Percentiles rank a stretch among this genome's conserved stretches.
These are phyloP conservation scores for Musa acuminata DNA, from an alignment of 176 grass and related monocot genomes.

Conservation along the genomic window DNA sequence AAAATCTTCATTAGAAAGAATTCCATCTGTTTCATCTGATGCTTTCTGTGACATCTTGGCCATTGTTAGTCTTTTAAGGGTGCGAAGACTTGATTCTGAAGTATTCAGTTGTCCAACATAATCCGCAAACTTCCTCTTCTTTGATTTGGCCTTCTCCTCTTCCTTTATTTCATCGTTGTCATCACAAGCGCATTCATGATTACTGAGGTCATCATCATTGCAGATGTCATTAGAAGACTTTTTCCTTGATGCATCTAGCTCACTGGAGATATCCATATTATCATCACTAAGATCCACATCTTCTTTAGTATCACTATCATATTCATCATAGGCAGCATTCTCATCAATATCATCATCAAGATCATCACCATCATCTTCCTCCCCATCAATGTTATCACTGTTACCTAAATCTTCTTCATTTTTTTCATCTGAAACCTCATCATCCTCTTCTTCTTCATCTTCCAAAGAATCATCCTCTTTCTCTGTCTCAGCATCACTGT, in stretches of 20 bases:
- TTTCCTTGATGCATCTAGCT: neutral
- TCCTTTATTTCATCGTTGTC: slow-evolving; percentile 28
- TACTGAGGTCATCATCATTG: slow-evolving; percentile 9
- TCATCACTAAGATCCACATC: neutral
- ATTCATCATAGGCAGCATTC: slow-evolving; percentile 28
- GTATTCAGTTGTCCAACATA: too few relatives aligned
- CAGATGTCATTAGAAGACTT: neutral
- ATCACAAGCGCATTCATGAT: slow-evolving; percentile 30
- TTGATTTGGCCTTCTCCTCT: slow-evolving; percentile 22
- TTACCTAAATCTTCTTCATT: slow-evolving; percentile 15
- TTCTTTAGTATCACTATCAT: slow-evolving; percentile 23
- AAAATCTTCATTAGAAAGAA: too few relatives aligned
- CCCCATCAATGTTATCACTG: slow-evolving; percentile 22
- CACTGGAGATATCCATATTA: neutral
- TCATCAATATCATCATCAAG: too few relatives aligned
- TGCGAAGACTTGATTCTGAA: too few relatives aligned
- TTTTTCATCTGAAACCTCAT: slow-evolving; percentile 11
- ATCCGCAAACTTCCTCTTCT: too few relatives aligned
- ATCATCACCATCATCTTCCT: slow-evolving; percentile 25
- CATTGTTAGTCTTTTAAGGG: too few relatives aligned
- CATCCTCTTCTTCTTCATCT: slow-evolving; percentile 19
- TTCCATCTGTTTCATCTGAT: too few relatives aligned
- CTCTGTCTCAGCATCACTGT: neutral
- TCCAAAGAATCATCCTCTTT: slow-evolving; percentile 4
- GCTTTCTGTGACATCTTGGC: too few relatives aligned